These are phyloP conservation scores for Acanthamoeba lenticulata DNA, from an alignment of 208 protist genomes.

Conservation along the genomic window DNA sequence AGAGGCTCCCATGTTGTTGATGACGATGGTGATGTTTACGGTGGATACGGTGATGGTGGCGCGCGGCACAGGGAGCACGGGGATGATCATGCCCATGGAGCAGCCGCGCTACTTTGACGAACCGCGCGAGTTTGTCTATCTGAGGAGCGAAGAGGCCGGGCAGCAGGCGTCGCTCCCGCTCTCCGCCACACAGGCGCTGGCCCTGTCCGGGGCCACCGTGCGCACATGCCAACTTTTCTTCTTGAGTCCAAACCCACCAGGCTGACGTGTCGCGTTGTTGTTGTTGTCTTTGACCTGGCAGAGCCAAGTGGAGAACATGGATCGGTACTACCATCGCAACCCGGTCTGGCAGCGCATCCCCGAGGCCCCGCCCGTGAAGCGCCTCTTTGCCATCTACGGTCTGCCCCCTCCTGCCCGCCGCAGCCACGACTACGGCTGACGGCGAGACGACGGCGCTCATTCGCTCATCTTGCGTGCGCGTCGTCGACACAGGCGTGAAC, in stretches of 20 bases:
- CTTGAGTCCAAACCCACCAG: too few relatives aligned
- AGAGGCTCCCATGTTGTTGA: too few relatives aligned
- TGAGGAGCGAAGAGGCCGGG: not conserved
- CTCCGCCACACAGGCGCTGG: not conserved
- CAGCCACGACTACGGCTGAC: not conserved
- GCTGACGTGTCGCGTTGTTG: not conserved
- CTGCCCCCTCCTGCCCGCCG: not conserved
- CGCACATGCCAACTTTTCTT: not conserved
- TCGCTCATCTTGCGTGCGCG: too few relatives aligned
- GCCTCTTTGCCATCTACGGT: constrained; percentile 45
- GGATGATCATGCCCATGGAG: not conserved
- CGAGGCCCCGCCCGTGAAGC: not conserved
- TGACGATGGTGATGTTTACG: too few relatives aligned
- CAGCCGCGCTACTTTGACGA: not conserved
- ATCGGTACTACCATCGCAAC: not conserved
- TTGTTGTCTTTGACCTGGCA: too few relatives aligned
- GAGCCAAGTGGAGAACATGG: not conserved
- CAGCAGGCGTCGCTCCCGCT: not conserved
- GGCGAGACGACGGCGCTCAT: not conserved
- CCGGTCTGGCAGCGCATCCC: not conserved
- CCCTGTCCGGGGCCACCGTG: not conserved
- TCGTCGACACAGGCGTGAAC: not conserved
- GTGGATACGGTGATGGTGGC: not conserved
- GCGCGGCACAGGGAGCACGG: not conserved
- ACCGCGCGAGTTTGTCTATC: not conserved